Conservation (phyloP, 169 alveolate species). For the Plasmodium berghei region DNA sequence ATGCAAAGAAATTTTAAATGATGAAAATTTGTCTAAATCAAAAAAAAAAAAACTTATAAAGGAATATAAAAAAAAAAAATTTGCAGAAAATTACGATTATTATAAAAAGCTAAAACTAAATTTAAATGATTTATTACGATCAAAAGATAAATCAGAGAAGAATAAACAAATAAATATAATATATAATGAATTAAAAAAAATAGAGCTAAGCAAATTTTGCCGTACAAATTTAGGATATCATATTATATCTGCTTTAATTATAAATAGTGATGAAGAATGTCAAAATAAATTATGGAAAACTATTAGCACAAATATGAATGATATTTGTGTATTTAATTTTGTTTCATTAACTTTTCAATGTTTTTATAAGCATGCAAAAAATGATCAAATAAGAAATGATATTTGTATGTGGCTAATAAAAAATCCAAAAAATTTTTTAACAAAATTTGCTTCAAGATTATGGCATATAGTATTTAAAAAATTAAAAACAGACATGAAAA, state of each 20-base stretch:
- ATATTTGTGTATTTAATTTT: slow-evolving; percentile 28
- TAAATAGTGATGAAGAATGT: slow-evolving; percentile 41
- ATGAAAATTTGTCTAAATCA: slow-evolving; percentile 70
- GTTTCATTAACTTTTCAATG: slow-evolving; percentile 68
- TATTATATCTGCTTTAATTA: slow-evolving; percentile 44
- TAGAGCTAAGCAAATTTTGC: slow-evolving; percentile 37
- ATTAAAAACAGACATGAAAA: slow-evolving; percentile 19
- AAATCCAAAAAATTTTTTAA: slow-evolving; percentile 29
- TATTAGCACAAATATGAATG: slow-evolving; percentile 16
- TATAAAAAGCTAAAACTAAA: slow-evolving; percentile 48
- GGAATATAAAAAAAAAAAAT: slow-evolving; percentile 44
- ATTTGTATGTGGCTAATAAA: slow-evolving; percentile 35
- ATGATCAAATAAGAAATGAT: slow-evolving; percentile 33
- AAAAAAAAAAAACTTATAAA: slow-evolving; percentile 65
- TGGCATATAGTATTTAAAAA: slow-evolving; percentile 70
- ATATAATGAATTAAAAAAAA: slow-evolving; percentile 31
- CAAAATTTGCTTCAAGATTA: slow-evolving; percentile 69
- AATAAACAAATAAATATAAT: slow-evolving; percentile 21
- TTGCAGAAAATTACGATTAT: slow-evolving; percentile 63
- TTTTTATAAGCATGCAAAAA: slow-evolving; percentile 62
- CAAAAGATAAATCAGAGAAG: slow-evolving; percentile 48
- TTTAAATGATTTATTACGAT: slow-evolving; percentile 42
- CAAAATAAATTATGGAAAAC: slow-evolving; percentile 51
- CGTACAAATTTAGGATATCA: slow-evolving; percentile 73
- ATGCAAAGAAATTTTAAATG: slow-evolving; percentile 53